A percentile compares a stretch with the other conserved stretches of the same genome.
These are phyloP conservation scores for Nicotiana otophora DNA, from an alignment of 257 asterid species.

Conservation along the genomic window DNA sequence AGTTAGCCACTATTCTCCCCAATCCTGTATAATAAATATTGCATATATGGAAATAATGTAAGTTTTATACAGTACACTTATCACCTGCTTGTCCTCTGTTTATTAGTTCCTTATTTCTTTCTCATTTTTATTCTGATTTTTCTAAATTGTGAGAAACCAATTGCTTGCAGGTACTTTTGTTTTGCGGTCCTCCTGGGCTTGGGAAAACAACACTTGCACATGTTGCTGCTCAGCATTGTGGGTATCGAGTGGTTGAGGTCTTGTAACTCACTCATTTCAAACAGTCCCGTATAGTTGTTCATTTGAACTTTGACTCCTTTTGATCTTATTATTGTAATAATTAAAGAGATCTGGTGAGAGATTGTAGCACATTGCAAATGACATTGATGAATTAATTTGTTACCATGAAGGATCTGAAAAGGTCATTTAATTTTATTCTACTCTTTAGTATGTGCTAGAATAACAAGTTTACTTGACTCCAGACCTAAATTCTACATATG, in stretches of 20 bases:
- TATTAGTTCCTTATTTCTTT: conserved; percentile 4
- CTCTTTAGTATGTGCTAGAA: not conserved
- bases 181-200: conserved; percentile 98
- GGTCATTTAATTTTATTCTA: not conserved
- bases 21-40: not conserved
- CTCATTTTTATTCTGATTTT: conserved; percentile 7
- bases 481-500: not conserved
- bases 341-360: not conserved
- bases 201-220: conserved; percentile 99
- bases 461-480: not conserved
- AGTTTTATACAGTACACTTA: not conserved
- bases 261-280: conserved; percentile 8
- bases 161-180: conserved; percentile 71
- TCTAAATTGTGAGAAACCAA: conserved; percentile 10
- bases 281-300: conserved; percentile 14
- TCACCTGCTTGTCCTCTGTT: not conserved
- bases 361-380: not conserved
- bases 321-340: not conserved
- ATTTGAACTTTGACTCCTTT: conserved; percentile 14
- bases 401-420: conserved; percentile 3
- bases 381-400: not conserved
- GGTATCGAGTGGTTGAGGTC: conserved; percentile 97
- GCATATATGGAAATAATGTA: not conserved
- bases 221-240: conserved; percentile 97
- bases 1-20: not conserved